phyloP scores from a whole-genome alignment of 2,329 filamentous ascomycete genomes.

The Beauveria medogensis region DNA sequence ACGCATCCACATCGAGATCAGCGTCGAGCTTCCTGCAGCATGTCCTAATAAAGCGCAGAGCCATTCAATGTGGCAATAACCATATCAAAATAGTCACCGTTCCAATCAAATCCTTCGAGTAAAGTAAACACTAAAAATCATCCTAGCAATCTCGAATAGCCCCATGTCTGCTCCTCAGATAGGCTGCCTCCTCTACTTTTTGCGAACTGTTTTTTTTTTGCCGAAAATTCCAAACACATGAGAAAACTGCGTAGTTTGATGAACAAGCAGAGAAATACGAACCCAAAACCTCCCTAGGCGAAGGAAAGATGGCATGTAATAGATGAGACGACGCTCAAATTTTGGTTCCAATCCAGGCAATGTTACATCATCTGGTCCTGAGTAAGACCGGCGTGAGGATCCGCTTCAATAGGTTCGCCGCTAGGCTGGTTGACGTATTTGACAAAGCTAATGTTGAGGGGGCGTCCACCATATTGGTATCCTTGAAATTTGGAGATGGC shows the following conservation, averaged over 20 bases:
- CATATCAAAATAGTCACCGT: slow-evolving; percentile 7
- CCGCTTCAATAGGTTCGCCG: slow-evolving; percentile 73
- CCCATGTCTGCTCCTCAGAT: not conserved
- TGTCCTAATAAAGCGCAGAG: not conserved
- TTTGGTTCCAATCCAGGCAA: not conserved
- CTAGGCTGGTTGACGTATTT: slow-evolving; percentile 72
- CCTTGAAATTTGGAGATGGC: slow-evolving; percentile 96
- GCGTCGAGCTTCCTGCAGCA: not conserved
- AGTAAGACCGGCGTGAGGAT: slow-evolving; percentile 68
- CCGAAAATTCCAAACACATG: not conserved
- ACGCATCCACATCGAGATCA: not conserved
- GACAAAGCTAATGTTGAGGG: slow-evolving; percentile 86
- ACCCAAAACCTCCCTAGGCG: not conserved
- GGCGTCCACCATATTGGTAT: slow-evolving; percentile 93
- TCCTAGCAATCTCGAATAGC: slow-evolving; percentile 9
- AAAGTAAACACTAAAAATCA: slow-evolving; percentile 11
- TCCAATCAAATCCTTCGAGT: slow-evolving; percentile 9
- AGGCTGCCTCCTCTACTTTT: not conserved
- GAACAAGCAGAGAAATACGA: not conserved
- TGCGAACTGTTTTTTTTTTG: not conserved
- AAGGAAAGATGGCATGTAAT: not conserved
- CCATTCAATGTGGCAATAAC: not conserved
- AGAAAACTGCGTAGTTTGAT: not conserved
- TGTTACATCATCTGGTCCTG: slow-evolving; percentile 95
- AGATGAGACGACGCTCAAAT: not conserved